Conservation (phyloP, 2,329 filamentous ascomycete genomes). For the Sarocladium kiliense region DNA sequence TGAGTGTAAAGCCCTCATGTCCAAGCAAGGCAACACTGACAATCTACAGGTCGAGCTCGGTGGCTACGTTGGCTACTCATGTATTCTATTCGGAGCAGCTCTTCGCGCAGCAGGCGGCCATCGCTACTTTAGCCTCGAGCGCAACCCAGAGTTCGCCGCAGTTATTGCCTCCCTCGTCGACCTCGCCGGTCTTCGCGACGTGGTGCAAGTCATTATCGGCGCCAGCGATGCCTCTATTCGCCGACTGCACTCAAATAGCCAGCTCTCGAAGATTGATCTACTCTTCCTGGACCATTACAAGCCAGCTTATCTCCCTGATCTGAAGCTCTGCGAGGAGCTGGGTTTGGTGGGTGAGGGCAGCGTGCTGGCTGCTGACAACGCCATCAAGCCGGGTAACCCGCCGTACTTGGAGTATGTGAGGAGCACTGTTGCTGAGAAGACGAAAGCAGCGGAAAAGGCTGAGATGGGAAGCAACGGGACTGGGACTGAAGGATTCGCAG, state of each 20-base stretch:
- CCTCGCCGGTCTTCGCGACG: slow-evolving; percentile 65
- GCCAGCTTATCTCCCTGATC: slow-evolving; percentile 65
- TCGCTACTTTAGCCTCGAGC: slow-evolving; percentile 66
- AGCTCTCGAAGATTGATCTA: slow-evolving; percentile 57
- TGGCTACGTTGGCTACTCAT: slow-evolving; percentile 78
- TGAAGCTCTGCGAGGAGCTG: slow-evolving; percentile 72
- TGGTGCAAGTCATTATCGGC: slow-evolving; percentile 67
- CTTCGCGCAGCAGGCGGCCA: slow-evolving; percentile 58
- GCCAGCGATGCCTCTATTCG: slow-evolving; percentile 61
- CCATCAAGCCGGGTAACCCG: slow-evolving; percentile 67
- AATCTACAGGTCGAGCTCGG: slow-evolving; percentile 60
- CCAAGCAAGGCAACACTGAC: background rate
- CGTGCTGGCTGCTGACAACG: slow-evolving; percentile 63
- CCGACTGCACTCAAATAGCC: slow-evolving; percentile 49
- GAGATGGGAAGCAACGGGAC: background rate
- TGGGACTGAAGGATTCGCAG: slow-evolving; percentile 36
- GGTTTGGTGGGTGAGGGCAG: slow-evolving; percentile 58
- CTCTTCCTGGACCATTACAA: slow-evolving; percentile 81
- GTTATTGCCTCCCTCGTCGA: slow-evolving; percentile 65
- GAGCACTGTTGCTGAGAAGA: slow-evolving; percentile 58
- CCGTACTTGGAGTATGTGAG: slow-evolving; percentile 67
- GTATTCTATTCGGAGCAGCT: slow-evolving; percentile 67
- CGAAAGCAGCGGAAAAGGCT: background rate
- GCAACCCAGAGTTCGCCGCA: slow-evolving; percentile 67
- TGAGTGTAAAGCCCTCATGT: slow-evolving; percentile 17